Evolutionary conservation across 2,329 filamentous ascomycete genomes (phyloP).

Genomic region (Hymenoscyphus fraxineus): DNA sequence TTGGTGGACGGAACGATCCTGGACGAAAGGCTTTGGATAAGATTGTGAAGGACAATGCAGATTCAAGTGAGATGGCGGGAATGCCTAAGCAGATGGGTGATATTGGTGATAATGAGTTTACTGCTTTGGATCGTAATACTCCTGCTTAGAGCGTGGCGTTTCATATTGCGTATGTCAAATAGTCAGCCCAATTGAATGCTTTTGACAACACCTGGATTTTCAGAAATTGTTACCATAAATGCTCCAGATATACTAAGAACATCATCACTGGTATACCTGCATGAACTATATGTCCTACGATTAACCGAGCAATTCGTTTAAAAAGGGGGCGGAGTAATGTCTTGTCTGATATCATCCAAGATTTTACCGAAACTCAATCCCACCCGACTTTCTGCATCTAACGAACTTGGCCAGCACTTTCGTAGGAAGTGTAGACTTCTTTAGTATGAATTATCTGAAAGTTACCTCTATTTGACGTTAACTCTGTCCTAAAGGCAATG

Average conservation of each 20-base stretch:
- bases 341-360: neutral
- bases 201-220: neutral
- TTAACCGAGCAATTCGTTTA: neutral
- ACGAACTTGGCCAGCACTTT: too few species aligned
- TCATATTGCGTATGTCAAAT: neutral
- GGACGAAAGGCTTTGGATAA: constrained; percentile 43
- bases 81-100: constrained; percentile 24
- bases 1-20: constrained; percentile 48
- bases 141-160: constrained; percentile 16
- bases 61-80: constrained; percentile 16
- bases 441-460: too few species aligned
- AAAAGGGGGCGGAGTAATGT: neutral
- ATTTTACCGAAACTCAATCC: neutral
- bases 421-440: too few species aligned
- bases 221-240: neutral
- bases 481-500: neutral
- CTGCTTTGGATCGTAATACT: constrained; percentile 21
- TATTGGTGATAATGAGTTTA: constrained; percentile 23
- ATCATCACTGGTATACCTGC: neutral
- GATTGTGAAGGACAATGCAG: constrained; percentile 35
- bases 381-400: neutral
- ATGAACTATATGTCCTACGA: neutral
- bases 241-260: too few species aligned
- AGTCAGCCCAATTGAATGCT: neutral
- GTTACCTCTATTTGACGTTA: too few species aligned